Evolutionary conservation across 305 asterid genomes (phyloP).

Genomic region (Fraxinus baroniana): DNA sequence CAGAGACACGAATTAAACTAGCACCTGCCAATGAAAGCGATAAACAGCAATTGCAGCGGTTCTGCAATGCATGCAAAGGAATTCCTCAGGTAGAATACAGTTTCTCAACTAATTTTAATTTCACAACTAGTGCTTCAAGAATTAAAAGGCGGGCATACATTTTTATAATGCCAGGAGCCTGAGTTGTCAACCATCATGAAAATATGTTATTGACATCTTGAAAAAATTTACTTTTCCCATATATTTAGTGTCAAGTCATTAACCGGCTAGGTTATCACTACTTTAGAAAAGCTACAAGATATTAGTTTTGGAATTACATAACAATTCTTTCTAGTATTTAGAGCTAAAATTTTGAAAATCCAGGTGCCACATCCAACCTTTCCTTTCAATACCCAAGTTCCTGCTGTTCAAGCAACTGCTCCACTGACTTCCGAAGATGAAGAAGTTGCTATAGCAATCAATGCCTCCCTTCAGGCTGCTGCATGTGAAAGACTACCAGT

Average conservation of each 20-base stretch:
- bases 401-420: conserved; percentile 33
- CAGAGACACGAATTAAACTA: conserved; percentile 71
- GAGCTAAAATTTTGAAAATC: conserved; percentile 21
- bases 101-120: conserved; percentile 1
- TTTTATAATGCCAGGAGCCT: background rate
- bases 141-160: background rate
- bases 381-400: conserved; percentile 48
- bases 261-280: background rate
- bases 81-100: conserved; percentile 74
- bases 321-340: background rate
- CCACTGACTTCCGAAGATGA: conserved; percentile 54
- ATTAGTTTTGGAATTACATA: background rate
- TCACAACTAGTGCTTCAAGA: background rate
- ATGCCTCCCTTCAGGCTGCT: conserved; percentile 59
- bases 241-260: background rate
- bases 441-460: conserved; percentile 58
- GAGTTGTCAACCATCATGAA: background rate
- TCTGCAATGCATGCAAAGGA: conserved; percentile 96
- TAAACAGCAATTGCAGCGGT: conserved; percentile 65
- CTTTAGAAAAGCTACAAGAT: background rate
- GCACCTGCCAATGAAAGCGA: conserved; percentile 62
- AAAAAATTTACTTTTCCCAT: background rate
- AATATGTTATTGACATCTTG: background rate
- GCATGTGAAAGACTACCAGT: conserved; percentile 32
- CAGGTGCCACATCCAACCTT: conserved; percentile 63